Percentiles rank a stretch among this genome's conserved stretches.
phyloP scores from a whole-genome alignment of 2,329 filamentous ascomycete genomes.

The Didymellaceae sp. region DNA sequence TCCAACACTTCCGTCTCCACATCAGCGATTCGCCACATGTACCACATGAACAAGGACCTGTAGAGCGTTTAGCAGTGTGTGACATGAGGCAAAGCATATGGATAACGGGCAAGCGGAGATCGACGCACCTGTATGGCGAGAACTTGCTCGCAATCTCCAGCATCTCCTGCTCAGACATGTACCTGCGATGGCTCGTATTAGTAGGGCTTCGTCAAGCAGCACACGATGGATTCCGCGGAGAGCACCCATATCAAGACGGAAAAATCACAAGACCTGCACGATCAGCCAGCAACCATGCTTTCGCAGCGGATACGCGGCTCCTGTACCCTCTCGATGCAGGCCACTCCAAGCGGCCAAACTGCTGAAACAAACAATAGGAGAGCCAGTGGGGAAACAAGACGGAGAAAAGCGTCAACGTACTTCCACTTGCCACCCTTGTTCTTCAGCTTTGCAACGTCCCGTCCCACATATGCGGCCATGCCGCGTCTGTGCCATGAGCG shows the following conservation, averaged over 20 bases:
- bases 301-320: no score
- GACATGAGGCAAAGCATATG: neutral
- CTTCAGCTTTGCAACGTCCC: conserved; percentile 84
- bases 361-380: neutral
- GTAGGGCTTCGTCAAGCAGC: neutral
- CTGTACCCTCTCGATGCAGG: conserved; percentile 1
- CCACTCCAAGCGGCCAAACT: neutral
- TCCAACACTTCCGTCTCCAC: conserved; percentile 69
- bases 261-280: neutral
- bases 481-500: conserved; percentile 66
- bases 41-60: conserved; percentile 95
- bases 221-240: neutral
- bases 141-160: conserved; percentile 79
- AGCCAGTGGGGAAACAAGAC: no score
- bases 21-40: conserved; percentile 89
- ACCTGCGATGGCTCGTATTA: conserved; percentile 50
- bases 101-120: conserved; percentile 15
- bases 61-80: conserved; percentile 7
- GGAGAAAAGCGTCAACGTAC: conserved; percentile 19
- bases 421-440: conserved; percentile 88
- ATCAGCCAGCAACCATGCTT: no score
- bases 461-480: conserved; percentile 86
- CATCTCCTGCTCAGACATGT: conserved; percentile 96
- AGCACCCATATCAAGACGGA: neutral
- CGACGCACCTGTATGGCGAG: conserved; percentile 73